A percentile compares a stretch with the other conserved stretches of the same genome.
phyloP scores from a whole-genome alignment of 2,329 filamentous ascomycete genomes.

The Xylariaceae sp. region DNA sequence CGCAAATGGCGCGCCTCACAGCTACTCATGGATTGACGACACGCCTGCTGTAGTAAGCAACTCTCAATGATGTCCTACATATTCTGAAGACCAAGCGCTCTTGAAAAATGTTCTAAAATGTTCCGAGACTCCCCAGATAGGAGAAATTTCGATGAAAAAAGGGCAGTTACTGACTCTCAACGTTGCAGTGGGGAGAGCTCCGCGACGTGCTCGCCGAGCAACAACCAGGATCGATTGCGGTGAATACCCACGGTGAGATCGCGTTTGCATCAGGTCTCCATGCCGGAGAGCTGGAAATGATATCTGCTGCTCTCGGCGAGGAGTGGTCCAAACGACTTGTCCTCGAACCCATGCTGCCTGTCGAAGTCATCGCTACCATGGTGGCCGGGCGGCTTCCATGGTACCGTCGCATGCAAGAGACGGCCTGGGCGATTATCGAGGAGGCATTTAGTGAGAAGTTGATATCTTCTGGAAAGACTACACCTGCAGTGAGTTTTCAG shows the following conservation, averaged over 20 bases:
- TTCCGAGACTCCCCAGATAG: too few species aligned
- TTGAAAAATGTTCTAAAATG: too few species aligned
- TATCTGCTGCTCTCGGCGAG: constrained; percentile 35
- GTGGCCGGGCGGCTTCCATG: constrained; percentile 37
- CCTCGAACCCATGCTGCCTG: constrained; percentile 42
- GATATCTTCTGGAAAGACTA: constrained; percentile 42
- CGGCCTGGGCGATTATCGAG: constrained; percentile 49
- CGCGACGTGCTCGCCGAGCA: constrained; percentile 35
- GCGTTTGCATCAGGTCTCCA: constrained; percentile 48
- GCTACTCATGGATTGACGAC: constrained; percentile 48
- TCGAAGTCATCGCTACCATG: constrained; percentile 47
- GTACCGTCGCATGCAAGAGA: constrained; percentile 47
- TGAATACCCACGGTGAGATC: constrained; percentile 45
- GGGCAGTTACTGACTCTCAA: too few species aligned
- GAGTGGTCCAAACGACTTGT: constrained; percentile 41
- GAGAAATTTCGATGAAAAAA: too few species aligned
- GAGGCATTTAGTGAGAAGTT: constrained; percentile 44
- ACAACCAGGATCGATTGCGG: constrained; percentile 38
- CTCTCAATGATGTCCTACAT: background rate
- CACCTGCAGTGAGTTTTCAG: constrained; percentile 31
- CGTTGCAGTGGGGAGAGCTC: constrained; percentile 27
- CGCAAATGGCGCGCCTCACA: constrained; percentile 22
- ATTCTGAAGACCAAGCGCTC: too few species aligned
- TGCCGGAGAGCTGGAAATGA: constrained; percentile 43
- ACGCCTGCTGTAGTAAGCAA: constrained; percentile 34